Percentiles rank a stretch among this genome's conserved stretches.
Evolutionary conservation across 2,329 filamentous ascomycete genomes (phyloP).

Genomic region (Botrytis hyacinthi): DNA sequence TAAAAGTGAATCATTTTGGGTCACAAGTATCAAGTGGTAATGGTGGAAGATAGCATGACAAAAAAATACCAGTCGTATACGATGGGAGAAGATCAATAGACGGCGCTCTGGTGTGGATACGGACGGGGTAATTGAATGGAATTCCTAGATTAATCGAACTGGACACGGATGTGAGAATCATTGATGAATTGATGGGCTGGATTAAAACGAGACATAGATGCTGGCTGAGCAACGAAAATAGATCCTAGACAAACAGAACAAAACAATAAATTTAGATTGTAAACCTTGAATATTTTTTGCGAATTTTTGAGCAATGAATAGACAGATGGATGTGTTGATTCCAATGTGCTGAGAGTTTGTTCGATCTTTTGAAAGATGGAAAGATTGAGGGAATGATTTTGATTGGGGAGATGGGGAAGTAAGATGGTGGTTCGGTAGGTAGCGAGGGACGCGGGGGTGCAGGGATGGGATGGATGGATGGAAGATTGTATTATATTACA

Average conservation of each 20-base stretch:
- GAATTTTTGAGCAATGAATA: neutral
- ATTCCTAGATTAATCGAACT: neutral
- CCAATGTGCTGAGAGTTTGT: neutral
- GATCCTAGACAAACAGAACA: neutral
- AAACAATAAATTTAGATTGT: conserved; percentile 1
- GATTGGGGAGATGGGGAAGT: neutral
- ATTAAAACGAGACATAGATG: neutral
- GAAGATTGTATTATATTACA: no score
- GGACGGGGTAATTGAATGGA: neutral
- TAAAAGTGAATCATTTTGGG: neutral
- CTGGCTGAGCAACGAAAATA: neutral
- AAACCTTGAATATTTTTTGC: neutral
- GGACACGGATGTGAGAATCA: neutral
- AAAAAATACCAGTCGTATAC: neutral
- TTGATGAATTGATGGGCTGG: neutral
- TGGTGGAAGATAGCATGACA: neutral
- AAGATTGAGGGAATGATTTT: neutral
- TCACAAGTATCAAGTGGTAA: neutral
- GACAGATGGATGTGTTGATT: neutral
- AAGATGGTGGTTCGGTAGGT: no score
- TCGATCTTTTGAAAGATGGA: neutral
- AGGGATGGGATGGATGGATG: no score
- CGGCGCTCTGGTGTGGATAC: neutral
- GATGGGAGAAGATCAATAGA: neutral
- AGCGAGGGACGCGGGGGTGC: no score